These are phyloP conservation scores for Russula dissimulans DNA, from an alignment of 768 basidiomycete species.

Conservation along the genomic window DNA sequence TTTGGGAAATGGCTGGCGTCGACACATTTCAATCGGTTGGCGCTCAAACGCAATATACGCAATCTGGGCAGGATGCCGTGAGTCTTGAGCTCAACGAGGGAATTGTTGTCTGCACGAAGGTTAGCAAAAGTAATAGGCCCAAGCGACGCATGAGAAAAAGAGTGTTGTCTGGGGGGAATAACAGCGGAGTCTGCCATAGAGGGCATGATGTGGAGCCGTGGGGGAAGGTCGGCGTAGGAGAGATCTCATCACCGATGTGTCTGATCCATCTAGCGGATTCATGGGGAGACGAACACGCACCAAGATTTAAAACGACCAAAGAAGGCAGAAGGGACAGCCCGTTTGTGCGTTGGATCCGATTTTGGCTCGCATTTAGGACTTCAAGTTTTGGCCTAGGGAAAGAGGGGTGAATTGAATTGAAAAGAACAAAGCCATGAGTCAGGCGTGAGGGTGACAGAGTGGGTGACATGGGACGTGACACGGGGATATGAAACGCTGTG, in stretches of 20 bases:
- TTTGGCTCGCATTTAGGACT: slow-evolving; percentile 73
- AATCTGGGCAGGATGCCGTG: slow-evolving; percentile 54
- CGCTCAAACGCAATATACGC: slow-evolving; percentile 77
- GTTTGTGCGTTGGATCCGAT: slow-evolving; percentile 48
- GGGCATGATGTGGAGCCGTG: slow-evolving; percentile 3
- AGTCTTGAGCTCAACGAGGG: slow-evolving; percentile 44
- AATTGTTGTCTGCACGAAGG: slow-evolving; percentile 56
- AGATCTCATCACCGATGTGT: slow-evolving; percentile 15
- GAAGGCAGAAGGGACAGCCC: slow-evolving; percentile 55
- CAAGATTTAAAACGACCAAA: slow-evolving; percentile 70
- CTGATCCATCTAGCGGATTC: background rate
- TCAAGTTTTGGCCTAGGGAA: slow-evolving; percentile 47
- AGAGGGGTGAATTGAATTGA: background rate
- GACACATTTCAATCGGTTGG: slow-evolving; percentile 65
- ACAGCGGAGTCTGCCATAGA: slow-evolving; percentile 16
- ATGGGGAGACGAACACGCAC: slow-evolving; percentile 40
- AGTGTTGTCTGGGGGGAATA: background rate
- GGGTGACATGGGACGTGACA: slow-evolving; percentile 13
- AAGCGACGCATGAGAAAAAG: slow-evolving; percentile 5
- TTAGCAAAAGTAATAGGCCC: slow-evolving; percentile 12
- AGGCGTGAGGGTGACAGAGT: slow-evolving; percentile 2
- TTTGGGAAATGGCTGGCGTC: slow-evolving; percentile 52
- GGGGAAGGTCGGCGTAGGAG: slow-evolving; percentile 11
- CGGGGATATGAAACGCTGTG: slow-evolving; percentile 15
- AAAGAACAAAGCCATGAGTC: slow-evolving; percentile 10